A percentile compares a stretch with the other conserved stretches of the same genome.
Evolutionary conservation across 768 basidiomycete species (phyloP).

Genomic region (Tulasnella sp.): DNA sequence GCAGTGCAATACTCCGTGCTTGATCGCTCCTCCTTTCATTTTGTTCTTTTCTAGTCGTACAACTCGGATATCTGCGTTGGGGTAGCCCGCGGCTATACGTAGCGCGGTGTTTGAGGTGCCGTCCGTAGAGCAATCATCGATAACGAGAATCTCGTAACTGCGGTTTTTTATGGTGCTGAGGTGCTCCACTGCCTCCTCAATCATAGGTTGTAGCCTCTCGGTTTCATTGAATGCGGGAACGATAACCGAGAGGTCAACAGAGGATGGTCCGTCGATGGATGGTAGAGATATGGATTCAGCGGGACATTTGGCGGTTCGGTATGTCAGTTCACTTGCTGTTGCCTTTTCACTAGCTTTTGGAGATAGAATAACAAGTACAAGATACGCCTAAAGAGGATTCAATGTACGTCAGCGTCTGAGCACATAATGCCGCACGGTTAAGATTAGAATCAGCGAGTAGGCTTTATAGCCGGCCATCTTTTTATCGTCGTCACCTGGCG

Average conservation of each 20-base stretch:
- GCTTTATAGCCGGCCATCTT: constrained; percentile 36
- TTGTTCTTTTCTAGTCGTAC: constrained; percentile 66
- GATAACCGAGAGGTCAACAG: constrained; percentile 64
- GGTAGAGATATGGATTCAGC: constrained; percentile 43
- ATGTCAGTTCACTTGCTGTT: constrained; percentile 23
- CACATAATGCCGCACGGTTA: neutral
- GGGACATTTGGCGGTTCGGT: constrained; percentile 44
- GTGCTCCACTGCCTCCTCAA: constrained; percentile 57
- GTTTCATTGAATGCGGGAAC: constrained; percentile 90
- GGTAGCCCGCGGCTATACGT: constrained; percentile 43
- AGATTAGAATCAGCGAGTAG: constrained; percentile 10
- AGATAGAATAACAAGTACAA: constrained; percentile 58
- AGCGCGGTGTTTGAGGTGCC: constrained; percentile 55
- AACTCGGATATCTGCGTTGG: constrained; percentile 54
- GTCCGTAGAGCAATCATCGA: constrained; percentile 84
- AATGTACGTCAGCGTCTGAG: constrained; percentile 7
- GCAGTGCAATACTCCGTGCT: constrained; percentile 78
- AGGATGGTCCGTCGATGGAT: constrained; percentile 36
- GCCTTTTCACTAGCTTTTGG: constrained; percentile 58
- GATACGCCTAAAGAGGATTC: constrained; percentile 49
- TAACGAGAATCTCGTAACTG: constrained; percentile 68
- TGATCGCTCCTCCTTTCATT: constrained; percentile 87
- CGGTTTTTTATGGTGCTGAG: constrained; percentile 34
- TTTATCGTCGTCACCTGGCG: constrained; percentile 56
- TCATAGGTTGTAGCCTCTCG: constrained; percentile 72